Evolutionary conservation across 768 basidiomycete species (phyloP).

Genomic region (Russula lepida): DNA sequence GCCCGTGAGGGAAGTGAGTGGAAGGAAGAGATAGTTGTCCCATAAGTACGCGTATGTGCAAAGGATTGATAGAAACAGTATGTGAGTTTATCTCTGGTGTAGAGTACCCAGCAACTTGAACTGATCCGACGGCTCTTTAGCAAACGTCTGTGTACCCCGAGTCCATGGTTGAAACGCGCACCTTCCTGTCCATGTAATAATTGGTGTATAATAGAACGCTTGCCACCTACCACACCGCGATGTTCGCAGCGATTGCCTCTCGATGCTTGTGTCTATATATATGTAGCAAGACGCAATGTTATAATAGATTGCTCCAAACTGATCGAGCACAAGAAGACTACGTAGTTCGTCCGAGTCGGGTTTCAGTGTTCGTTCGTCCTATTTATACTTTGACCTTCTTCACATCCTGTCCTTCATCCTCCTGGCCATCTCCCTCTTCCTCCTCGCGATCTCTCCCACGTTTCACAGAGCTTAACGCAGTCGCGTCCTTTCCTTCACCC

Average conservation of each 20-base stretch:
- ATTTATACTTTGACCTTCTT: constrained; percentile 14
- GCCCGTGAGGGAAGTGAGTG: constrained; percentile 42
- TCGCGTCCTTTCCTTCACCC: background rate
- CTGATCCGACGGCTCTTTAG: background rate
- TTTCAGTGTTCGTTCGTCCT: background rate
- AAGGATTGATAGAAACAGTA: background rate
- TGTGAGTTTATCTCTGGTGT: background rate
- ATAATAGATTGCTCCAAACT: background rate
- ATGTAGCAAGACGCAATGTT: background rate
- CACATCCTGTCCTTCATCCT: constrained; percentile 1
- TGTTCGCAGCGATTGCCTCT: background rate
- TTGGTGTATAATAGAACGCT: background rate
- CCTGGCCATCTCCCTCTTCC: background rate
- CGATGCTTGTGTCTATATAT: constrained; percentile 5
- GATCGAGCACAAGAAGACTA: background rate
- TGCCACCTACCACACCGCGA: background rate
- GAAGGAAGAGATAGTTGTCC: constrained; percentile 55
- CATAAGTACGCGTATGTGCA: constrained; percentile 30
- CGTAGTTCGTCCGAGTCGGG: background rate
- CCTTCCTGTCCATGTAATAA: background rate
- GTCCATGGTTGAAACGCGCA: background rate
- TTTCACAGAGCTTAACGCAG: background rate
- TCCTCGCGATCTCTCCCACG: constrained; percentile 1
- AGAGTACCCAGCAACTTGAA: background rate
- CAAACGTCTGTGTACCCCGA: background rate